Percentiles rank a stretch among this genome's conserved stretches.
These are phyloP conservation scores for Closterium sp. DNA, from an alignment of 139 green algal species.

Conservation along the genomic window DNA sequence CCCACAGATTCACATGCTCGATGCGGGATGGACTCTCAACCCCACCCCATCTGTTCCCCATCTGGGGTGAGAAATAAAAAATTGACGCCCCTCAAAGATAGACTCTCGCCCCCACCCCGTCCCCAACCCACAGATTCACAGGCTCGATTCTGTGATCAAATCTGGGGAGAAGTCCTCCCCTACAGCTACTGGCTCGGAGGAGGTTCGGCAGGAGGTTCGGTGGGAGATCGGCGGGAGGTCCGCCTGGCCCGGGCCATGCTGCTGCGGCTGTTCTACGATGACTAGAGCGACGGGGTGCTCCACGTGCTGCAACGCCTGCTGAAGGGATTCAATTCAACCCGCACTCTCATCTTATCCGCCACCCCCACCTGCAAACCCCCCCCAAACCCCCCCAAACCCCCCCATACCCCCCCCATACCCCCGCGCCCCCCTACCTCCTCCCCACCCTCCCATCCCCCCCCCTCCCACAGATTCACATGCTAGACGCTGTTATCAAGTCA, in stretches of 20 bases:
- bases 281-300: not conserved
- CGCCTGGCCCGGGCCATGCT: not conserved
- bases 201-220: not conserved
- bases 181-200: not conserved
- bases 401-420: no score
- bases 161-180: not conserved
- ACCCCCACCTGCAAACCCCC: no score
- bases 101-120: not conserved
- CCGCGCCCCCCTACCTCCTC: no score
- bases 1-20: not conserved
- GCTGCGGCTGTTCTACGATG: not conserved
- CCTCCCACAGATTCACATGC: no score
- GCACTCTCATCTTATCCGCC: no score
- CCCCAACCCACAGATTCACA: not conserved
- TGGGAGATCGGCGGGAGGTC: not conserved
- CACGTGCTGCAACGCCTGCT: not conserved
- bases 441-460: no score
- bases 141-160: not conserved
- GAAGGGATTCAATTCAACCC: not conserved
- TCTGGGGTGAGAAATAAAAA: no score
- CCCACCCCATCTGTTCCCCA: no score
- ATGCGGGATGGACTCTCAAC: no score
- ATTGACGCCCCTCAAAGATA: no score
- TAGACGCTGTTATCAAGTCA: not conserved
- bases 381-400: no score